Percentiles rank a stretch among this genome's conserved stretches.
Evolutionary conservation across 106 monocot species (phyloP).

Genomic region (Apostasia ramifera): DNA sequence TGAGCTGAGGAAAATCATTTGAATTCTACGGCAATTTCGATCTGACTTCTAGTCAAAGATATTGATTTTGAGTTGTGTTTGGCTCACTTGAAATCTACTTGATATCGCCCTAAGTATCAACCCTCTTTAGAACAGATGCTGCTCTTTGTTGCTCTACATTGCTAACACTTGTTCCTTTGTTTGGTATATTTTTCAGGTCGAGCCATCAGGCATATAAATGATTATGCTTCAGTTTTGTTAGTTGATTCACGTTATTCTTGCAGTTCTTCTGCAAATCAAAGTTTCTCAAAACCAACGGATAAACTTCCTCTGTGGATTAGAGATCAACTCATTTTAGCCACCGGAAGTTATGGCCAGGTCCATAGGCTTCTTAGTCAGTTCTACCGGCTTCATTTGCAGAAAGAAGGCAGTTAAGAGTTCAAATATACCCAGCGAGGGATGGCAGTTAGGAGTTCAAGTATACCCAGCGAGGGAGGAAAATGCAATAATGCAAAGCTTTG

Average conservation of each 20-base stretch:
- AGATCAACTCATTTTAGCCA: conserved; percentile 43
- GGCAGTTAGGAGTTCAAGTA: too few relatives aligned
- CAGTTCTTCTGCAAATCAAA: conserved; percentile 14
- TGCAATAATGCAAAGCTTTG: too few relatives aligned
- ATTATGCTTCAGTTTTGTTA: conserved; percentile 90
- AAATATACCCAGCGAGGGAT: too few relatives aligned
- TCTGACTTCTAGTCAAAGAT: too few relatives aligned
- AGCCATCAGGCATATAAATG: conserved; percentile 91
- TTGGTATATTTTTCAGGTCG: conserved; percentile 46
- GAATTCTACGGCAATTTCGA: too few relatives aligned
- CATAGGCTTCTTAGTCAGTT: conserved; percentile 68
- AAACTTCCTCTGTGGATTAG: conserved; percentile 93
- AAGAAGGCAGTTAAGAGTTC: background rate
- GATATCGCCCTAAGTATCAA: too few relatives aligned
- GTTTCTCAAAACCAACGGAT: conserved; percentile 38
- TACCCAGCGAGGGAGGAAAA: too few relatives aligned
- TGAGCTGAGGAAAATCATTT: too few relatives aligned
- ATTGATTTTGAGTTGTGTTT: too few relatives aligned
- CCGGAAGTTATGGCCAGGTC: conserved; percentile 77
- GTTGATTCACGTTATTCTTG: conserved; percentile 74
- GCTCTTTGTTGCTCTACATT: too few relatives aligned
- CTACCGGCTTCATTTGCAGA: conserved; percentile 66
- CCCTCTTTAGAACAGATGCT: too few relatives aligned
- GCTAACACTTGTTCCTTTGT: conserved; percentile 1
- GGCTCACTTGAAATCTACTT: too few relatives aligned